Evolutionary conservation across 2,329 filamentous ascomycete genomes (phyloP), one percentile per base, ranked within the genome.

Genomic region (Pyrenochaeta sp.): DNA sequence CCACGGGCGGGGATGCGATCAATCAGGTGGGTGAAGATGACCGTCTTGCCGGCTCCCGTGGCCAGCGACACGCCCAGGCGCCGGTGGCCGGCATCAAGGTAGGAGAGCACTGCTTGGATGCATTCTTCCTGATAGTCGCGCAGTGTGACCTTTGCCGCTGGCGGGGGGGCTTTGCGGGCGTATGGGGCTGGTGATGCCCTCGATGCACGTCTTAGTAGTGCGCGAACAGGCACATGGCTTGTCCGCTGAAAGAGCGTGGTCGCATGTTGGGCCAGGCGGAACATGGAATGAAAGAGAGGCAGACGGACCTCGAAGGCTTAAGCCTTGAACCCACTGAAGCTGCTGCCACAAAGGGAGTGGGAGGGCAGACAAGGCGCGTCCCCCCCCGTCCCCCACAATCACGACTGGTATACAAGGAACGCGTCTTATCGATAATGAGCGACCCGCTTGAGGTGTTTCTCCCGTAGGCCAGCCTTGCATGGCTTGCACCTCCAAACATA

Each of bases 11-110:
- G 77, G 45, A 98, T 82, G 52, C 90, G 89, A 67, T 91, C 87
- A 58, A 99, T 96, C 40, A 99, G 83, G 72, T 97, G 92, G 11
- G 94, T 98, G 78, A 99, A 99, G 66, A 99, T 93, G 71, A 99
- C 91, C 7, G 92, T 97, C 75, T 97, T 97, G 5, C 92, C 92
- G 58, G 90, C 87, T 1, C 93, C 92, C 3, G 93, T 97, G 2
- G 92, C 93, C 31, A 97, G 75, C 0, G 93, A 97, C 4, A 97
- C 84, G 0, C 92, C 92, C 1, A 97, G 78, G 6, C 93, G 85
- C 67, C 90, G 92, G 61, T 93, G 86, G 0, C 92, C 92, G 30
- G 85, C 77, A 2, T 84, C 74, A 0, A 96, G 73, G 49, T 92
- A 86, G 1, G 82, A 77, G 1, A 96, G 77, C 2, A 97, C 90